Base-by-base conservation (phyloP, 2,329 filamentous ascomycete genomes). In the Lojkania enalia region DNA sequence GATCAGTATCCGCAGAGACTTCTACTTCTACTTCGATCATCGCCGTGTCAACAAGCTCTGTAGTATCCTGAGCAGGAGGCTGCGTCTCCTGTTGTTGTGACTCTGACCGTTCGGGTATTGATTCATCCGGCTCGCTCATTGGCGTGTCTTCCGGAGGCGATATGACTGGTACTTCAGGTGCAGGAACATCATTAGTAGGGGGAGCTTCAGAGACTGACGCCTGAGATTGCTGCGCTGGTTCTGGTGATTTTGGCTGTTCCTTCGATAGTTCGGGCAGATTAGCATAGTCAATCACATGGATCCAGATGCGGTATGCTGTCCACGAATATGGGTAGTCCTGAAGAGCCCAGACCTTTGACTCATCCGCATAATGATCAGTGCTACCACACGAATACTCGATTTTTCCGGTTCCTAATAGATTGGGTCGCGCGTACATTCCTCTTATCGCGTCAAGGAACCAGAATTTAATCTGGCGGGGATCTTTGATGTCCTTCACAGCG, bases 381-480 rank as follows among this genome's bases (percentile, higher is more conserved):
- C 47, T 57, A 5, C 61, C 64, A 35, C 63, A 61, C 3, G 62
- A 67, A 30, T 55, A 67, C 30, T 66, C 62, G 11, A 67, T 60
- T 31, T 62, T 60, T 2, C 63, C 63, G 12, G 64, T 64, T 16
- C 58, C 52, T 5, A 62, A 48, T 21, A 71, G 45, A 18, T 57
- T 54, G 6, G 67, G 67, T 12, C 64, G 56, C 11, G 51, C 55
- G 2, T 53, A 52, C 1, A 61, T 61, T 16, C 67, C 68, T 35
- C 57, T 46, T 15, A 54, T 44, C 4, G 66, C 47, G 33, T 70
- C 63, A 18, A 72, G 16, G 35, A 71, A 65, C 70, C 71, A 73
- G 31, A 72, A 69, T 29, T 67, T 70, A 39, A 70, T 55, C 41
- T 72, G 71, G 19, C 69, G 63, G 14, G 60, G 56, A 37, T 72